phyloP scores from a whole-genome alignment of 2,329 filamentous ascomycete species.

The Plenodomus biglobosus region DNA sequence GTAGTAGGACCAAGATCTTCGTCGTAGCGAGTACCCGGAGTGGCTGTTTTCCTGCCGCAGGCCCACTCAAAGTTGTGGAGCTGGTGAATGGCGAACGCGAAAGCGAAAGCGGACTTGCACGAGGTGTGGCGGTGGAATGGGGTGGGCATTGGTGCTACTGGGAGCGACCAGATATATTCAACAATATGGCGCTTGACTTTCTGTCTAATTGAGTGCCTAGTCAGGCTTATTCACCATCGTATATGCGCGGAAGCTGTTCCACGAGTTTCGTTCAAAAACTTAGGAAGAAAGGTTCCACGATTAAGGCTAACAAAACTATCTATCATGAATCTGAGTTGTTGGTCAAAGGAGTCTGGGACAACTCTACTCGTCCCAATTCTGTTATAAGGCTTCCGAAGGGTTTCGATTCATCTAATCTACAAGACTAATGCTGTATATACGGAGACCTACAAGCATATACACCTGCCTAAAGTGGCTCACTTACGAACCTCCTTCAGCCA shows the following conservation, averaged over 20 bases:
- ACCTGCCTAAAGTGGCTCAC: not conserved
- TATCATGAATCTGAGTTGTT: no score
- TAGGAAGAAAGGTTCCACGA: no score
- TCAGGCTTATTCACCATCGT: no score
- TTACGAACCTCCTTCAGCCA: constrained; percentile 26
- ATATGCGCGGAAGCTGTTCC: no score
- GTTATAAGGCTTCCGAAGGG: no score
- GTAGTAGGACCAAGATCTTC: constrained; percentile 18
- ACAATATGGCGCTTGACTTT: constrained; percentile 21
- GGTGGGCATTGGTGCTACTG: constrained; percentile 40
- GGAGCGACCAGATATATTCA: constrained; percentile 31
- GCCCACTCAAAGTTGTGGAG: constrained; percentile 24
- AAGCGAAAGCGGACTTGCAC: constrained; percentile 9
- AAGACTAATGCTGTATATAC: no score
- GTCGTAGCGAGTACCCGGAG: constrained; percentile 32
- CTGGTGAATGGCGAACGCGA: constrained; percentile 20
- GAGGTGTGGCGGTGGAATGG: constrained; percentile 23
- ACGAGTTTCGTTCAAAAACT: no score
- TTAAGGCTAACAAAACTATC: no score
- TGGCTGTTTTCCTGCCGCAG: constrained; percentile 32
- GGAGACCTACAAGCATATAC: no score
- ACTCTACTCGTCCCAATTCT: no score
- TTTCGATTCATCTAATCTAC: no score
- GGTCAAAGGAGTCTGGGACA: no score
- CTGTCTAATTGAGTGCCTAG: not conserved